Conservation (phyloP, 202 grass and related monocot species). For the Elaeis oleifera region DNA sequence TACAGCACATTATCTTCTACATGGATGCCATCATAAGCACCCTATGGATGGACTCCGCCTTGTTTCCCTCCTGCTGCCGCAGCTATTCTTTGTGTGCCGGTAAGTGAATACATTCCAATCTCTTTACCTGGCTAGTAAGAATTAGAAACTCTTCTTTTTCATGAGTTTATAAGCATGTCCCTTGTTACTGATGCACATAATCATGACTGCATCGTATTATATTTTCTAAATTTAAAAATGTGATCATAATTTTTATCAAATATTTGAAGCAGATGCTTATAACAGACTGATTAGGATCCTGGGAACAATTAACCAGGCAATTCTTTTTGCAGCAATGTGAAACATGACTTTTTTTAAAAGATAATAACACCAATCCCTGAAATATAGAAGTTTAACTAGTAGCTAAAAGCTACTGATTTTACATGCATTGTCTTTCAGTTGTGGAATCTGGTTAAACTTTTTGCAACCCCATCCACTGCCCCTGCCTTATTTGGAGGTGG, state of each 20-base stretch:
- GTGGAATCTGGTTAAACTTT: slow-evolving; percentile 61
- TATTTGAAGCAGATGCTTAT: too few relatives aligned
- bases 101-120: slow-evolving; percentile 13
- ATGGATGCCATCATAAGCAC: slow-evolving; percentile 89
- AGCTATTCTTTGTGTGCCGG: slow-evolving; percentile 68
- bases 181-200: too few relatives aligned
- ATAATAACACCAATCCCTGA: too few relatives aligned
- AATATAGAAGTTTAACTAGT: too few relatives aligned
- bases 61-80: slow-evolving; percentile 66
- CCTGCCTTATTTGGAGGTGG: slow-evolving; percentile 71
- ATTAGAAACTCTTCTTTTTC: not conserved
- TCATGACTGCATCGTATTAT: too few relatives aligned
- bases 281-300: too few relatives aligned
- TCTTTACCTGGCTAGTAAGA: not conserved
- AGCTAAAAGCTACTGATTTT: too few relatives aligned
- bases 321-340: too few relatives aligned
- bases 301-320: too few relatives aligned
- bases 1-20: slow-evolving; percentile 72
- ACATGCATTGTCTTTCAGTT: slow-evolving; percentile 32
- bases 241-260: too few relatives aligned
- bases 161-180: too few relatives aligned
- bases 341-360: too few relatives aligned
- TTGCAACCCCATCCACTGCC: slow-evolving; percentile 49
- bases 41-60: slow-evolving; percentile 88
- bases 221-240: not conserved